Percentiles rank a stretch among this genome's conserved stretches.
These are phyloP conservation scores for Cyberlindnera mississippiensis DNA, from an alignment of 805 yeast species.

Conservation along the genomic window DNA sequence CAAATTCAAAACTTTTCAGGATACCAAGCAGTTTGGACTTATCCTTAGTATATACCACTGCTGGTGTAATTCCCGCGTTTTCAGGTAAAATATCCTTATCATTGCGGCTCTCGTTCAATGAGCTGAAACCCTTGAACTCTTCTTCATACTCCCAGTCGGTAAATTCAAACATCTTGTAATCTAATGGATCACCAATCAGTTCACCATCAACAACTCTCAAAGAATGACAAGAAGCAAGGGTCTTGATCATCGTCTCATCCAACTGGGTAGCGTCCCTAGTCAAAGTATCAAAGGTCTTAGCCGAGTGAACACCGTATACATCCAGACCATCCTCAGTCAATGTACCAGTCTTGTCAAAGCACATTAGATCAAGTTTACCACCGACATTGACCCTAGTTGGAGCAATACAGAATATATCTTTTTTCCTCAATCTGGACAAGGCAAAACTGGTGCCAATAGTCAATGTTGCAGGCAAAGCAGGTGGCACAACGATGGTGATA, in stretches of 20 bases:
- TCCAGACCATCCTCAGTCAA: constrained; percentile 95
- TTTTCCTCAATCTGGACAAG: constrained; percentile 62
- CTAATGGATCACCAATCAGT: constrained; percentile 90
- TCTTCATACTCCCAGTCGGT: constrained; percentile 76
- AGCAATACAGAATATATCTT: constrained; percentile 80
- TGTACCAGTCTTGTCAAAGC: constrained; percentile 97
- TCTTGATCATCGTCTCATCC: constrained; percentile 34
- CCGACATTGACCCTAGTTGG: constrained; percentile 96
- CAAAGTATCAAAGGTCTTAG: constrained; percentile 28
- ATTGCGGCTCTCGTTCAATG: constrained; percentile 35
- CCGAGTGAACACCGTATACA: constrained; percentile 61
- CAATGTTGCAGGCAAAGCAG: constrained; percentile 95
- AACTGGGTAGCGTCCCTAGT: constrained; percentile 21
- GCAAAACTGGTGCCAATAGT: constrained; percentile 97
- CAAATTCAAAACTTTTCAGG: constrained; percentile 69
- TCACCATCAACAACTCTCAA: constrained; percentile 74
- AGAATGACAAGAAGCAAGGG: constrained; percentile 74
- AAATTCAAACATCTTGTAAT: constrained; percentile 88
- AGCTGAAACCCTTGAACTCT: constrained; percentile 43
- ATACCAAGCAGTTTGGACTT: constrained; percentile 40
- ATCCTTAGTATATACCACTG: constrained; percentile 45
- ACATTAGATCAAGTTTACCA: constrained; percentile 84
- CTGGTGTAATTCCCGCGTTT: constrained; percentile 42
- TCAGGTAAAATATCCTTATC: constrained; percentile 39
- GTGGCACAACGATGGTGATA: constrained; percentile 96